These are phyloP conservation scores for Dipteronia dyeriana DNA, from an alignment of 345 rosid species.

Conservation along the genomic window DNA sequence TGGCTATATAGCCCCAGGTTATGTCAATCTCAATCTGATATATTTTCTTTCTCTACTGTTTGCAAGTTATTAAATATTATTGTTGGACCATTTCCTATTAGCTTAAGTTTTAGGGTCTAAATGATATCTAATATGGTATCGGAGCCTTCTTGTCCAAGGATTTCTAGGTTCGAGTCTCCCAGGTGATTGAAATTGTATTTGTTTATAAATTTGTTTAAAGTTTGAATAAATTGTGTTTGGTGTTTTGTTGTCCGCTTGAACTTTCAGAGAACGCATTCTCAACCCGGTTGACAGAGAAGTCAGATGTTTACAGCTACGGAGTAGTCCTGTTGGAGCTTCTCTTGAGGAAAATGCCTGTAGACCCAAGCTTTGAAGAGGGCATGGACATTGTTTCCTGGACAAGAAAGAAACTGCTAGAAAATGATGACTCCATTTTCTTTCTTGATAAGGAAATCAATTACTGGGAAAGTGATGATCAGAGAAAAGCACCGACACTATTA, in stretches of 20 bases:
- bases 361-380: slow-evolving; percentile 37
- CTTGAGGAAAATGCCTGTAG: slow-evolving; percentile 39
- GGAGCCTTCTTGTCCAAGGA: no score
- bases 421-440: slow-evolving; percentile 30
- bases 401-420: slow-evolving; percentile 28
- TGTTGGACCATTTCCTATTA: no score
- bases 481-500: slow-evolving; percentile 32
- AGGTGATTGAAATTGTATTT: no score
- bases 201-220: no score
- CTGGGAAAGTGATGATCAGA: slow-evolving; percentile 36
- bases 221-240: not conserved
- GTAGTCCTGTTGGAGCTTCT: slow-evolving; percentile 38
- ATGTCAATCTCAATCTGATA: not conserved
- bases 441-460: slow-evolving; percentile 39
- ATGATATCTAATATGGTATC: no score
- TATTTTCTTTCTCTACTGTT: not conserved
- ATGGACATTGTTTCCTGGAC: slow-evolving; percentile 35
- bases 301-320: slow-evolving; percentile 42
- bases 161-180: no score
- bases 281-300: slow-evolving; percentile 32
- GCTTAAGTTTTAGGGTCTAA: no score
- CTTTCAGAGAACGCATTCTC: slow-evolving; percentile 42
- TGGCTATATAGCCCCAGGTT: slow-evolving; percentile 52
- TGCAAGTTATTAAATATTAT: no score
- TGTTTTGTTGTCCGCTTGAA: not conserved